Conservation (phyloP, 352 stramenopile genomes). For the Aphanomyces invadans region DNA sequence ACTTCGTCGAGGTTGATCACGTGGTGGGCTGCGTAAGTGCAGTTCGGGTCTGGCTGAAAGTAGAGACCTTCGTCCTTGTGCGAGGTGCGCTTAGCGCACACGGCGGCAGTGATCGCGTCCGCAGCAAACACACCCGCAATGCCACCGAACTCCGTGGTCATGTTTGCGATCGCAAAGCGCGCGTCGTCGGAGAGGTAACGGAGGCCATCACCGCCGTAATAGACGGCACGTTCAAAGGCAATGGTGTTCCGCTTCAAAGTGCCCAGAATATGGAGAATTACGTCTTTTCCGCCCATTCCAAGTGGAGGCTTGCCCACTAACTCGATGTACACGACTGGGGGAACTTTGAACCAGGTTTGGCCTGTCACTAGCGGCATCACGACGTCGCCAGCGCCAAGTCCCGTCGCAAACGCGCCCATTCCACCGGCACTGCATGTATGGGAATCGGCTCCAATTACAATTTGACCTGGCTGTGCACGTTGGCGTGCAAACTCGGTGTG, state of each 20-base stretch:
- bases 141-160: conserved; percentile 75
- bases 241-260: conserved; percentile 79
- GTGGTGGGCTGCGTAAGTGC: conserved; percentile 63
- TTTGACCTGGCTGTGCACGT: conserved; percentile 71
- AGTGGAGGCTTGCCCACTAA: conserved; percentile 56
- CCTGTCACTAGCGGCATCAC: conserved; percentile 78
- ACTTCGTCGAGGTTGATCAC: conserved; percentile 60
- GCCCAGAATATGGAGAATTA: conserved; percentile 70
- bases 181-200: conserved; percentile 64
- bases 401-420: conserved; percentile 67
- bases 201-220: conserved; percentile 60
- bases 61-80: conserved; percentile 67
- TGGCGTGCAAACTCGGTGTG: conserved; percentile 77
- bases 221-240: conserved; percentile 69
- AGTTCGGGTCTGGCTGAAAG: conserved; percentile 57
- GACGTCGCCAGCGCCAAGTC: conserved; percentile 63
- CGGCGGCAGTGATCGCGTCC: conserved; percentile 59
- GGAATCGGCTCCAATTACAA: conserved; percentile 70
- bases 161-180: conserved; percentile 74
- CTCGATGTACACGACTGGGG: conserved; percentile 70
- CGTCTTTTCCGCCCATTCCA: conserved; percentile 73
- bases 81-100: conserved; percentile 41
- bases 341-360: conserved; percentile 81
- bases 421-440: conserved; percentile 72
- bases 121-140: conserved; percentile 76